Conservation (phyloP, 352 stramenopile species). For the Phytophthora pluvialis region DNA sequence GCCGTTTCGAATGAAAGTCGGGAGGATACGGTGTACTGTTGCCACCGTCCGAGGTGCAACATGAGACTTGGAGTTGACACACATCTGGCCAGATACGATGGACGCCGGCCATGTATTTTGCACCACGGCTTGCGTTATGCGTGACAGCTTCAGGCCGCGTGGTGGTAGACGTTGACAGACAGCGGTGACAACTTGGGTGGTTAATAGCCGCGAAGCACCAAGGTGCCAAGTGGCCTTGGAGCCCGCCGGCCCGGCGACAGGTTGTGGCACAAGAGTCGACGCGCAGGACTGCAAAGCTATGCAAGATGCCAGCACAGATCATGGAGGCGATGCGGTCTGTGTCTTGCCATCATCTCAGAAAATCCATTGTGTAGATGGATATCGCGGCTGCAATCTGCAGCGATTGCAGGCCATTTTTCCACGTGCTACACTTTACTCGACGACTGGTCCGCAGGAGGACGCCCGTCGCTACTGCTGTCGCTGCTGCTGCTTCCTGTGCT, state of each 20-base stretch:
- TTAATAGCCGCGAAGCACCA: neutral
- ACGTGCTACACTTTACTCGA: constrained; percentile 19
- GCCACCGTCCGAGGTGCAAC: neutral
- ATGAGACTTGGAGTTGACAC: neutral
- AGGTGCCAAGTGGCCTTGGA: neutral
- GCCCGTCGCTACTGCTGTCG: constrained; percentile 13
- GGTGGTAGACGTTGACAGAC: neutral
- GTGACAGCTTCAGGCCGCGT: neutral
- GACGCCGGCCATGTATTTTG: constrained; percentile 5
- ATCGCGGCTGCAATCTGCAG: constrained; percentile 24
- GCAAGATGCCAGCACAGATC: constrained; percentile 11
- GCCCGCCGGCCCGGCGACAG: neutral
- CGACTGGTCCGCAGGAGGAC: neutral
- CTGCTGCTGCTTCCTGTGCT: constrained; percentile 40
- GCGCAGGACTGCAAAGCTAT: constrained; percentile 4
- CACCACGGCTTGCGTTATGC: neutral
- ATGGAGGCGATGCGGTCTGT: constrained; percentile 2
- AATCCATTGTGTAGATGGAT: constrained; percentile 36
- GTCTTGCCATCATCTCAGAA: constrained; percentile 29
- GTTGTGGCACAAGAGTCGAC: constrained; percentile 5
- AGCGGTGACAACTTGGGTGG: neutral
- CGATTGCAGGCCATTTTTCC: constrained; percentile 1
- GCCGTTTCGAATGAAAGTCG: constrained; percentile 24
- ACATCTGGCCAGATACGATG: constrained; percentile 3
- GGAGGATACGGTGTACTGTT: constrained; percentile 4